Evolutionary conservation across 106 monocot species (phyloP), one percentile per base, ranked within the genome.

Genomic region (Dioscorea alata): DNA sequence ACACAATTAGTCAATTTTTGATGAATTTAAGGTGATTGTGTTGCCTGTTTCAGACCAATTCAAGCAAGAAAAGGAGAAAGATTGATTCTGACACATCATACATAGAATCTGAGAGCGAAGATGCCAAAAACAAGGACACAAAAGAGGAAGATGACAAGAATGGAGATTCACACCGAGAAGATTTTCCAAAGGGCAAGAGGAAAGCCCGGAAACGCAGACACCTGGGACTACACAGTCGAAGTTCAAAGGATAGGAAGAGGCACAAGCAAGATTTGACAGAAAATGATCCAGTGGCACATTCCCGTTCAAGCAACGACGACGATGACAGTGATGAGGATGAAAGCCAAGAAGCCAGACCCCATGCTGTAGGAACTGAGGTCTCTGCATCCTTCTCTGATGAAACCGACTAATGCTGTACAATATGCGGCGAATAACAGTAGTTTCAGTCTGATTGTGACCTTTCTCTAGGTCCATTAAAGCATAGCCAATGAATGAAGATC

Each of bases 181-280:
- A 84, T 67, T 67, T 77, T 60, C 86, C 90, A 19, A 83, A 76
- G 71, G 84, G 84, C 53, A 90, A 84, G 70, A 51, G 81, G 3
- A 81, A 78, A 50, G 76, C 78, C 12, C 81, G 81, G 24, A 90
- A 90, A 61, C 80, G 81, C 33, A 76, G 86, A 33, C 19, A 73
- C 24, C 69, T 86, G 60, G 76, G 78, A 48, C 59, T 78, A 23
- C 35, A 49, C 20, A 69, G 70, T 13, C 49, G 60, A 50, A 69
- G 71, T 23, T 23, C 64, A 23, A 71, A 74, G 59, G 80, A 80
- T 1, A 61, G 49, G 64, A 90, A 78, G 68, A 83, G 63, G 57
- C 42, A 60, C 8, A 74, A 62, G 60, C 35, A 22, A 19, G 70
- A 54, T 57, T n/a, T 24, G 4, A 81, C 75, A 16, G 83, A 84